Base-by-base conservation (phyloP, 2,329 filamentous ascomycete genomes). In the Aspergillus sp. region DNA sequence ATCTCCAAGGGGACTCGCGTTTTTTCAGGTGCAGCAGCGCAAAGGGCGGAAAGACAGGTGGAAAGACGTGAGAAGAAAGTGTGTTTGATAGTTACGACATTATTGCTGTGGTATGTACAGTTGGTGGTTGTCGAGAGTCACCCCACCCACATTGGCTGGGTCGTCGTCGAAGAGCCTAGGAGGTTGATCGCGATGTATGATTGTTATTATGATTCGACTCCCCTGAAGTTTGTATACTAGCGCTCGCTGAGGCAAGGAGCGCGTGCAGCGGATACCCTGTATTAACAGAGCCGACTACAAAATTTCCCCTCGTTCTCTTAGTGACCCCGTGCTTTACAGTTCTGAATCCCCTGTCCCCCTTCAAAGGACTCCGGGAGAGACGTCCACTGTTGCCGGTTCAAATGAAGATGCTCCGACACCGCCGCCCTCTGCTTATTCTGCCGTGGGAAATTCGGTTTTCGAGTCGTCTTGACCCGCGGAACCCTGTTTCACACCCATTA, bases 181-280 rank as follows among this genome's bases (percentile, higher is more conserved):
- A 57, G 25, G 55, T 25, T 31, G n/a, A 46, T 14, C 33, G 31
- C 31, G 19, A 14, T 48, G 21, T 21, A 21, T 39, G 17, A 15
- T 37, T 39, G 37, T 27, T 55, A 33, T 41, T 41, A 23, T 47
- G 15, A 43, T 35, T 46, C 44, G 31, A 37, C 53, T 58, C 56
- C 56, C 56, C 56, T 58, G 56, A 58, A 46, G 56, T 53, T 55
- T 58, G 51, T 55, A 49, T 54, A 45, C 31, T 55, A 49, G 43
- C 31, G 50, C 44, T 48, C 9, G 14, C 40, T 21, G 19, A 47
- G 44, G 52, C 49, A 56, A 51, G 54, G 37, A 56, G 47, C 46
- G 46, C 19, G 53, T 44, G 15, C 15, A 40, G 17, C 31, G 17
- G 19, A 41, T 44, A 39, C 35, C 15, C 8, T 31, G 39, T 52